These are phyloP conservation scores for Colletotrichum euphorbiae DNA, from an alignment of 2,329 filamentous ascomycete genomes.

Conservation along the genomic window DNA sequence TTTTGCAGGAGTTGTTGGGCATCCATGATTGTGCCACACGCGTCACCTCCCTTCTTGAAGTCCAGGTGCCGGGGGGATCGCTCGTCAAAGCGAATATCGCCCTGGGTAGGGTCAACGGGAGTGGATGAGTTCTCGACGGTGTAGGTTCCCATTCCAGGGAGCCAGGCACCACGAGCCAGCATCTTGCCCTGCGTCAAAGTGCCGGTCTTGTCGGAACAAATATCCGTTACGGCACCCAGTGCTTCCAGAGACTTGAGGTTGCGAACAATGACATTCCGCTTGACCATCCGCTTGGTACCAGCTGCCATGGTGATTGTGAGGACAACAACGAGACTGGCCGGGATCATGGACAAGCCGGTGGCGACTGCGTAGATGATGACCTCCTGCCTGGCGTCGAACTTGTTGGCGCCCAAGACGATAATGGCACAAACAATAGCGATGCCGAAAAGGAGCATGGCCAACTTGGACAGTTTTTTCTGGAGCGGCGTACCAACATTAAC, in stretches of 20 bases:
- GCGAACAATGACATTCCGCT: conserved; percentile 67
- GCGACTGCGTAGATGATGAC: conserved; percentile 74
- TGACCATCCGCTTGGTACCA: conserved; percentile 60
- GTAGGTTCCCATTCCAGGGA: conserved; percentile 40
- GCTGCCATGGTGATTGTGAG: conserved; percentile 76
- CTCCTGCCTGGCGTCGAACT: conserved; percentile 61
- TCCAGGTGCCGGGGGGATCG: conserved; percentile 24
- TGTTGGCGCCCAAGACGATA: conserved; percentile 72
- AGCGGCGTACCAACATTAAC: conserved; percentile 74
- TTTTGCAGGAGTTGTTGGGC: conserved; percentile 46
- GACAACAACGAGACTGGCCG: conserved; percentile 72
- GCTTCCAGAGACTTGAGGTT: conserved; percentile 60
- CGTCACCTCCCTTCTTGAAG: conserved; percentile 28
- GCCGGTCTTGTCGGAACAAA: conserved; percentile 49
- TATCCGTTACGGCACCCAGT: conserved; percentile 57
- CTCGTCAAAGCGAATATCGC: conserved; percentile 52
- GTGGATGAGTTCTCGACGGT: conserved; percentile 51
- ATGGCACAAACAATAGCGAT: conserved; percentile 74
- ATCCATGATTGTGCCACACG: conserved; percentile 20
- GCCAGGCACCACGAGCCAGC: conserved; percentile 35
- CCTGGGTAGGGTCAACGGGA: conserved; percentile 61
- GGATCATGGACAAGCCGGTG: conserved; percentile 70
- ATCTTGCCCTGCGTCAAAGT: conserved; percentile 40
- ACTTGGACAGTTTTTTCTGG: conserved; percentile 73
- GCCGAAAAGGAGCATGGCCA: conserved; percentile 71